A percentile compares a stretch with the other conserved stretches of the same genome.
Conservation (phyloP, 495 filamentous ascomycete genomes). For the Neurospora pannonica region DNA sequence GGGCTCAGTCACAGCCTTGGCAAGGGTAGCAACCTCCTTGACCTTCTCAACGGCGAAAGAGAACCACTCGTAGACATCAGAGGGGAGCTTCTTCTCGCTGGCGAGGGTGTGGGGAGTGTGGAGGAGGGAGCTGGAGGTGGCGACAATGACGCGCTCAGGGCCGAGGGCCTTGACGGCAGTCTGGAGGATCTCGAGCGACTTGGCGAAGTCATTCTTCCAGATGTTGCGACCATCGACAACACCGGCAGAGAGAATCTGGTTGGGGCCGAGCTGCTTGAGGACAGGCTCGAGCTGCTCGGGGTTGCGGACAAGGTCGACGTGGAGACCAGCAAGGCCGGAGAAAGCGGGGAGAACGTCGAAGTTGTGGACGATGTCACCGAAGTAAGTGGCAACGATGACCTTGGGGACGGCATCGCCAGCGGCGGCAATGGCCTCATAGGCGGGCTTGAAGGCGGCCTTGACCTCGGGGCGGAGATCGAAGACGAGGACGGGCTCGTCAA, state of each 20-base stretch:
- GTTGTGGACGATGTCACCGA: slow-evolving; percentile 99
- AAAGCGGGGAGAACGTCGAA: slow-evolving; percentile 66
- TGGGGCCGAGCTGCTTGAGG: slow-evolving; percentile 74
- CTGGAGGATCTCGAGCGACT: slow-evolving; percentile 80
- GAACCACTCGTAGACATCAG: slow-evolving; percentile 95
- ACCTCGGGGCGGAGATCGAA: slow-evolving; percentile 78
- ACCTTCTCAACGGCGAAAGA: slow-evolving; percentile 95
- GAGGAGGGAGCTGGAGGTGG: slow-evolving; percentile 92
- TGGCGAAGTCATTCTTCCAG: slow-evolving; percentile 98
- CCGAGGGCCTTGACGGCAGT: slow-evolving; percentile 85
- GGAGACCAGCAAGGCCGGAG: slow-evolving; percentile 65
- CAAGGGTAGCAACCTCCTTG: slow-evolving; percentile 79
- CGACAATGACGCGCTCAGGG: slow-evolving; percentile 90
- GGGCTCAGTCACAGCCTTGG: slow-evolving; percentile 89
- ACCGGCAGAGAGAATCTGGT: slow-evolving; percentile 84
- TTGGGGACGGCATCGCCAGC: slow-evolving; percentile 70
- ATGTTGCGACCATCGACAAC: slow-evolving; percentile 98
- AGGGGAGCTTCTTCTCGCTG: slow-evolving; percentile 91
- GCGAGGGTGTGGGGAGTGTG: slow-evolving; percentile 96
- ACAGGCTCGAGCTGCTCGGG: slow-evolving; percentile 97
- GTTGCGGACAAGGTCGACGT: slow-evolving; percentile 93
- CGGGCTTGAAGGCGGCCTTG: slow-evolving; percentile 96
- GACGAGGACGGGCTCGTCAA: slow-evolving; percentile 94
- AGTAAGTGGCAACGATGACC: slow-evolving; percentile 87
- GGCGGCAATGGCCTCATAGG: slow-evolving; percentile 77